Conservation (phyloP, 306 rosid genomes). For the Begonia fuchsioides region DNA sequence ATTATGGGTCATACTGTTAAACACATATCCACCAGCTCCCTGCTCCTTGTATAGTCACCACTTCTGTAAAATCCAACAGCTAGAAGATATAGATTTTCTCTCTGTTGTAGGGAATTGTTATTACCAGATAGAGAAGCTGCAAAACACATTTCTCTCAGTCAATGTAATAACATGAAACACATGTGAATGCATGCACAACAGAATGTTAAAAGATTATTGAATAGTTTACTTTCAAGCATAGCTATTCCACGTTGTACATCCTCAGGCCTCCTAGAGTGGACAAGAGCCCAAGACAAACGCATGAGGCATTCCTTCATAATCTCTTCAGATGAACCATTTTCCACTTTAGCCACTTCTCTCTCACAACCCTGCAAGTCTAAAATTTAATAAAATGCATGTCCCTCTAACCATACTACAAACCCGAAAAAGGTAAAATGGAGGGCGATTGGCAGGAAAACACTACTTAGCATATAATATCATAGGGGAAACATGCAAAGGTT, state of each 20-base stretch:
- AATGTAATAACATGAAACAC: neutral
- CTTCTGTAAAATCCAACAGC: constrained; percentile 82
- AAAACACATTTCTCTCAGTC: constrained; percentile 10
- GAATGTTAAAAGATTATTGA: neutral
- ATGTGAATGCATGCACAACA: neutral
- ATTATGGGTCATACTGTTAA: constrained; percentile 26
- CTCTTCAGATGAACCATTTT: constrained; percentile 39
- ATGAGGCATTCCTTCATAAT: constrained; percentile 40
- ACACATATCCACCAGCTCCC: constrained; percentile 59
- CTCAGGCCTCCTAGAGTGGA: constrained; percentile 62
- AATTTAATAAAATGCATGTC: constrained; percentile 5
- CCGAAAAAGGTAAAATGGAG: no score
- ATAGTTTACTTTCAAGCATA: constrained; percentile 64
- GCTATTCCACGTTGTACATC: constrained; percentile 90
- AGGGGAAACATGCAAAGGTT: no score
- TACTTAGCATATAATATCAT: no score
- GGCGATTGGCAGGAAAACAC: no score
- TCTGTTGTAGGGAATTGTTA: constrained; percentile 32
- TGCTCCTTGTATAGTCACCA: constrained; percentile 46
- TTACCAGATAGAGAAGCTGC: constrained; percentile 45
- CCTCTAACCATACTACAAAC: no score
- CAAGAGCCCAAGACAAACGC: constrained; percentile 95
- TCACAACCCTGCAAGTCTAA: constrained; percentile 54
- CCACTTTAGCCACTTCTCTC: constrained; percentile 66
- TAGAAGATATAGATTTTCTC: constrained; percentile 80